Evolutionary conservation across 768 basidiomycete species (phyloP).

Genomic region (Epithele typhae): DNA sequence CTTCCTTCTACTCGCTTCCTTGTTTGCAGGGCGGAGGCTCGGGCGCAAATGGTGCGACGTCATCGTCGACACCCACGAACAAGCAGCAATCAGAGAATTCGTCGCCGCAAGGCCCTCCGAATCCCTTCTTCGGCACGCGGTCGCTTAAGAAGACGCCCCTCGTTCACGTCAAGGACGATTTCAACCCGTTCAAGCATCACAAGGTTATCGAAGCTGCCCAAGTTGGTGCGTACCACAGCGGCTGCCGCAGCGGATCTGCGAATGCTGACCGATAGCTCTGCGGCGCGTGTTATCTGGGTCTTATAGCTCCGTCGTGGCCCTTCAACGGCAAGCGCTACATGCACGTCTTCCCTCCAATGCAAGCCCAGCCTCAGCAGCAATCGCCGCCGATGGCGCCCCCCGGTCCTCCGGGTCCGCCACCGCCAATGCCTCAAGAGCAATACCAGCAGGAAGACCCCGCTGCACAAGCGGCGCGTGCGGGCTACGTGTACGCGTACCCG

Average conservation of each 20-base stretch:
- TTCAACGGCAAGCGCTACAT: conserved; percentile 87
- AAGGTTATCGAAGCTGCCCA: conserved; percentile 73
- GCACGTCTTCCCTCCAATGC: conserved; percentile 65
- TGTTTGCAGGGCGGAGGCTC: conserved; percentile 29
- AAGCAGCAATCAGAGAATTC: conserved; percentile 46
- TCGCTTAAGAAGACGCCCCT: conserved; percentile 65
- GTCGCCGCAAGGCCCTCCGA: conserved; percentile 42
- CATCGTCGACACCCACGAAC: conserved; percentile 46
- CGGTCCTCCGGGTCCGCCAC: conserved; percentile 62
- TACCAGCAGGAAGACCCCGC: conserved; percentile 52
- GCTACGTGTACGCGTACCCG: conserved; percentile 70
- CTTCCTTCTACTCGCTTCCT: no score
- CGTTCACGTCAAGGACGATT: conserved; percentile 92
- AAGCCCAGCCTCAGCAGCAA: conserved; percentile 58
- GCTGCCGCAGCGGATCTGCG: background rate
- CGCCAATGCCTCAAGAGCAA: conserved; percentile 72
- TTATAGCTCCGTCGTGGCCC: conserved; percentile 70
- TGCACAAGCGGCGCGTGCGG: conserved; percentile 44
- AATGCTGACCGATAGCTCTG: no score
- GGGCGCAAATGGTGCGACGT: conserved; percentile 30
- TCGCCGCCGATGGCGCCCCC: conserved; percentile 64
- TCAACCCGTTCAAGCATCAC: conserved; percentile 91
- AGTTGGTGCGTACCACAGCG: conserved; percentile 52
- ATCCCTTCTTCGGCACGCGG: conserved; percentile 89
- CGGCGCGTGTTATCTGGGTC: background rate